Evolutionary conservation across 1,284 basidiomycete species (phyloP).

Genomic region (Rugosomyces carneus): DNA sequence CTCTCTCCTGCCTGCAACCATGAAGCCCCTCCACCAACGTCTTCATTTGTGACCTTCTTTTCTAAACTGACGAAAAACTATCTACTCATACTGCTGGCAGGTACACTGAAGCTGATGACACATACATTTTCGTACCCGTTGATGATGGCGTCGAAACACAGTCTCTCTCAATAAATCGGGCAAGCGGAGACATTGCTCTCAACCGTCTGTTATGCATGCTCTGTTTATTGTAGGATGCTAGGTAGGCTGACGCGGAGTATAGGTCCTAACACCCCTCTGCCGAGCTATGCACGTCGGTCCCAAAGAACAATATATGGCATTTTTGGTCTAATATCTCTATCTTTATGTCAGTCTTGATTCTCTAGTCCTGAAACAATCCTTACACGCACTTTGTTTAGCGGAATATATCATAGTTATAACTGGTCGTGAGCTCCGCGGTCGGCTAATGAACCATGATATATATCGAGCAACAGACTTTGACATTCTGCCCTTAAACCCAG

Average conservation of each 20-base stretch:
- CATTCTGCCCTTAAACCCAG: conserved; percentile 79
- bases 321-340: conserved; percentile 78
- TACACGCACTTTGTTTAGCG: conserved; percentile 41
- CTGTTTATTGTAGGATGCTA: background rate
- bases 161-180: conserved; percentile 64
- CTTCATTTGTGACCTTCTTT: conserved; percentile 51
- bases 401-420: conserved; percentile 93
- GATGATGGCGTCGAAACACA: conserved; percentile 58
- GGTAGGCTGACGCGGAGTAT: conserved; percentile 8
- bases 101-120: conserved; percentile 63
- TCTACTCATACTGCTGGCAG: conserved; percentile 29
- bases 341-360: conserved; percentile 54
- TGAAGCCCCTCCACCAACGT: conserved; percentile 66
- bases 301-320: conserved; percentile 76
- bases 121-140: conserved; percentile 69
- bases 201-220: conserved; percentile 45
- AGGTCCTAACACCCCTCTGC: conserved; percentile 53
- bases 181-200: conserved; percentile 66
- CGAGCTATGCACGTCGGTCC: conserved; percentile 49
- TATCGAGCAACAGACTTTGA: conserved; percentile 91
- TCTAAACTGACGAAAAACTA: background rate
- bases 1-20: conserved; percentile 25
- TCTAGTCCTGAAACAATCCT: conserved; percentile 7
- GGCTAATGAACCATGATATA: conserved; percentile 80
- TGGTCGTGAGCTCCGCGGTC: conserved; percentile 73